Percentiles rank a stretch among this genome's conserved stretches.
phyloP scores from a whole-genome alignment of 805 yeast genomes.

The Cyberlindnera euphorbiae region DNA sequence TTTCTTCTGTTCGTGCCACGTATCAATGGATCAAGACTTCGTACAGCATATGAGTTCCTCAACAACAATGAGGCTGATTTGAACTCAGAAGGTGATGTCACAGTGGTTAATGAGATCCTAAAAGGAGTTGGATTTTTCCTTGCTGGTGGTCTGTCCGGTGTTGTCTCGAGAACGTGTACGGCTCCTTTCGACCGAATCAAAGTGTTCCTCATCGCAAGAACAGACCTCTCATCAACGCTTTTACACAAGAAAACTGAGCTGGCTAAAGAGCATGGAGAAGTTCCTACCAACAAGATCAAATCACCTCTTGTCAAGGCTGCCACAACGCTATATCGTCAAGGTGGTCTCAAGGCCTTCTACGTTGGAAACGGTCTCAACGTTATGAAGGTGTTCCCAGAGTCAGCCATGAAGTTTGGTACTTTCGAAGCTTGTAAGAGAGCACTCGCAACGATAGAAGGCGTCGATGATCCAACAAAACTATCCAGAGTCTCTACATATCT shows the following conservation, averaged over 20 bases:
- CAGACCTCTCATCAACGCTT: slow-evolving; percentile 70
- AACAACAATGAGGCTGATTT: slow-evolving; percentile 76
- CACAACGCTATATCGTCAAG: slow-evolving; percentile 74
- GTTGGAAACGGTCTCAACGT: slow-evolving; percentile 94
- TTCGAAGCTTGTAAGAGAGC: slow-evolving; percentile 82
- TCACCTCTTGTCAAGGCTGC: slow-evolving; percentile 83
- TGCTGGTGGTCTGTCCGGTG: slow-evolving; percentile 96
- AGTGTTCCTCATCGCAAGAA: slow-evolving; percentile 88
- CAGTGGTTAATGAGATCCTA: slow-evolving; percentile 69
- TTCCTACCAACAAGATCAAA: slow-evolving; percentile 42
- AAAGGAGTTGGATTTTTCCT: slow-evolving; percentile 87
- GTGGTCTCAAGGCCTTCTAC: slow-evolving; percentile 83
- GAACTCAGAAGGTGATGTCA: slow-evolving; percentile 89
- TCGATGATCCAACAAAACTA: slow-evolving; percentile 59
- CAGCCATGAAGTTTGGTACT: slow-evolving; percentile 95
- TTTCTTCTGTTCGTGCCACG: slow-evolving; percentile 81
- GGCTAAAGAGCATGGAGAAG: slow-evolving; percentile 37
- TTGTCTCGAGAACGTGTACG: slow-evolving; percentile 90
- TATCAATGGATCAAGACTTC: slow-evolving; percentile 65
- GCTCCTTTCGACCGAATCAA: slow-evolving; percentile 96
- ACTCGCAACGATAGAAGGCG: slow-evolving; percentile 72
- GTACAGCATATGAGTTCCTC: slow-evolving; percentile 77
- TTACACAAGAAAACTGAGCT: slow-evolving; percentile 51
- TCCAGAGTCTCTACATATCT: slow-evolving; percentile 77
- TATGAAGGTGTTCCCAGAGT: slow-evolving; percentile 92